phyloP scores from a whole-genome alignment of 192 early-diverging fungal genomes.

The Entomortierella chlamydospora region DNA sequence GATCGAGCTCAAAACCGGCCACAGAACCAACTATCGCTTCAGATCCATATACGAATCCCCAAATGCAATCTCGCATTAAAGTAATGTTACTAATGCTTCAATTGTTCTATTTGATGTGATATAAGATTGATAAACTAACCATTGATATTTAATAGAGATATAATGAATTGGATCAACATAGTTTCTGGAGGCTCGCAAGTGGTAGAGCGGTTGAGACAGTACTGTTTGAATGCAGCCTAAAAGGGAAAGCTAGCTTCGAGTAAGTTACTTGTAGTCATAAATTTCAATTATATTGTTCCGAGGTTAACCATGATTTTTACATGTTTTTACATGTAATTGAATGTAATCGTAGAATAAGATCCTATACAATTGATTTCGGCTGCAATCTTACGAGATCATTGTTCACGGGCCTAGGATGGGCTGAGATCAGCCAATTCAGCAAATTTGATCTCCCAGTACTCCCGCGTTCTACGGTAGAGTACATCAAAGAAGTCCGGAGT shows the following conservation, averaged over 20 bases:
- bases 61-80: not conserved
- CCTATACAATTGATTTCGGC: not conserved
- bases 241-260: not conserved
- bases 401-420: slow-evolving; percentile 34
- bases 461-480: slow-evolving; percentile 13
- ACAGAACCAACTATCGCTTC: not conserved
- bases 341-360: not conserved
- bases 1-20: not conserved
- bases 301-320: no score
- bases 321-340: no score
- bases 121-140: not conserved
- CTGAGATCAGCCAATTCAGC: slow-evolving; percentile 22
- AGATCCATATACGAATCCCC: not conserved
- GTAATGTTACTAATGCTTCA: not conserved
- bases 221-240: not conserved
- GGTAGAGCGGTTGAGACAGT: not conserved
- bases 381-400: slow-evolving; percentile 13
- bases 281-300: no score
- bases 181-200: not conserved
- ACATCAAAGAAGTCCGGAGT: slow-evolving; percentile 23
- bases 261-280: no score
- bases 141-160: not conserved
- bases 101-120: not conserved
- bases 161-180: not conserved
- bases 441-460: slow-evolving; percentile 30